phyloP scores from a whole-genome alignment of 139 green algal species.

The Mychonastes homosphaera region DNA sequence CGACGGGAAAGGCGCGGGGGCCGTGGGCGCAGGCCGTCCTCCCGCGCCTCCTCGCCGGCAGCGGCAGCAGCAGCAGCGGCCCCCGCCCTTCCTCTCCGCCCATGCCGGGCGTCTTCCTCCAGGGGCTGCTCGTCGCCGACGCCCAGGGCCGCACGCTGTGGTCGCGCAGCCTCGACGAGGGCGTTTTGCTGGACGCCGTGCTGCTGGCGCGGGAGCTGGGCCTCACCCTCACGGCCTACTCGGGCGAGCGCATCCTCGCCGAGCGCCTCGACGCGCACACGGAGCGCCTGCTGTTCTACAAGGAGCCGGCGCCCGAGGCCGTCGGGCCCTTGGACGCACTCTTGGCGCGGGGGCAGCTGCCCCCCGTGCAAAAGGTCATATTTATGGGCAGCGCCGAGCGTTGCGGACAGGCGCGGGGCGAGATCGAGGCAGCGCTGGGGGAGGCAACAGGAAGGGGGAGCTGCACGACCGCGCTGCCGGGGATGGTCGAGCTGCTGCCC shows the following conservation, averaged over 20 bases:
- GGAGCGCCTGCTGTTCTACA: constrained; percentile 65
- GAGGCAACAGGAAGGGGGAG: constrained; percentile 33
- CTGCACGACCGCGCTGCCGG: constrained; percentile 56
- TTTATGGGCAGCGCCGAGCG: constrained; percentile 47
- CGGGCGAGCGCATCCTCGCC: constrained; percentile 58
- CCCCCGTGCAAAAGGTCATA: constrained; percentile 52
- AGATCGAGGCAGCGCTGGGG: constrained; percentile 21
- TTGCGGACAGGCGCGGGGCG: constrained; percentile 30
- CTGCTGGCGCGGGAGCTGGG: constrained; percentile 32
- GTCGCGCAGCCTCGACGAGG: constrained; percentile 22
- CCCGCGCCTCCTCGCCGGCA: constrained; percentile 23
- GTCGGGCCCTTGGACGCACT: constrained; percentile 18
- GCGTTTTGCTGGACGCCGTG: constrained; percentile 38
- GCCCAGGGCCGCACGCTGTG: neutral
- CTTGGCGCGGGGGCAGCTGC: neutral
- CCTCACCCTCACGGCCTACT: constrained; percentile 50
- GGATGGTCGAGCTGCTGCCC: constrained; percentile 84
- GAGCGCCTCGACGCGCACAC: constrained; percentile 47
- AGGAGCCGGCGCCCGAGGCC: constrained; percentile 47
- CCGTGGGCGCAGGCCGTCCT: constrained; percentile 48
- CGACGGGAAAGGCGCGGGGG: constrained; percentile 68
- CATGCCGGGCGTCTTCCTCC: constrained; percentile 42
- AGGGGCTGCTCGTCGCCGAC: constrained; percentile 54
- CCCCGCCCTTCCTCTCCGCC: too few relatives aligned
- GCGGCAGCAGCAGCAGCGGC: too few relatives aligned